A percentile compares a stretch with the other conserved stretches of the same genome.
These are phyloP conservation scores for Mycena kentingensis DNA, from an alignment of 768 basidiomycete genomes.

Conservation along the genomic window DNA sequence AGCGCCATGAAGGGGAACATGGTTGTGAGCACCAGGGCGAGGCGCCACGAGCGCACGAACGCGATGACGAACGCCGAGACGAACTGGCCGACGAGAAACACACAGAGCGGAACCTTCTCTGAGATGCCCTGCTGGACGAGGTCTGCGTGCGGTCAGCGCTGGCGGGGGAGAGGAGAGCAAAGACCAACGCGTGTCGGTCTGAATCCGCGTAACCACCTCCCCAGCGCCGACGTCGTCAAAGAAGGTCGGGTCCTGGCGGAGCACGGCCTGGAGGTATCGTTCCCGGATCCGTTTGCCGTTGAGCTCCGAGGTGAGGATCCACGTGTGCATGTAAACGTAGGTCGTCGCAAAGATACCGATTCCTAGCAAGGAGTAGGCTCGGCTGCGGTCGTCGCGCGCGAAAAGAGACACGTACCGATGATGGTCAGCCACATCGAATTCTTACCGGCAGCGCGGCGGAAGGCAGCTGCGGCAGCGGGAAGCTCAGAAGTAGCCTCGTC, in stretches of 20 bases:
- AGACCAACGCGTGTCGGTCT: constrained; percentile 77
- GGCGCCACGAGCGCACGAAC: constrained; percentile 72
- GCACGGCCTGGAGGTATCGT: constrained; percentile 69
- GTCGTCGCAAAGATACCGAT: constrained; percentile 74
- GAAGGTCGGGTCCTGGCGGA: constrained; percentile 86
- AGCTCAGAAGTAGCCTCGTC: constrained; percentile 31
- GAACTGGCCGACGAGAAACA: constrained; percentile 69
- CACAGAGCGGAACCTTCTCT: constrained; percentile 78
- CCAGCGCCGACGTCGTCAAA: constrained; percentile 94
- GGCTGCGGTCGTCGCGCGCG: not conserved
- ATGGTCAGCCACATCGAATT: constrained; percentile 66
- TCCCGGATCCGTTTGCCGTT: constrained; percentile 85
- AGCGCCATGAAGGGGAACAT: constrained; percentile 83
- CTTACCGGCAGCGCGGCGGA: constrained; percentile 51
- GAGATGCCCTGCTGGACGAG: constrained; percentile 90
- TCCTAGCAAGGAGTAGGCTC: not conserved
- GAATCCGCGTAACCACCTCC: constrained; percentile 90
- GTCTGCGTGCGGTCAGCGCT: constrained; percentile 43
- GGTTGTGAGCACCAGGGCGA: constrained; percentile 79
- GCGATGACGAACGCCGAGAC: constrained; percentile 78
- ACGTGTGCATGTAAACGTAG: constrained; percentile 68
- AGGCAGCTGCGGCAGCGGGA: constrained; percentile 44
- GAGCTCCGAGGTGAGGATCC: constrained; percentile 77
- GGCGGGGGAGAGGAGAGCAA: not conserved
- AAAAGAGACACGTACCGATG: constrained; percentile 45